Evolutionary conservation across 2,329 filamentous ascomycete species (phyloP), one percentile per base, ranked within the genome.

Genomic region (Trichoderma lentiforme): DNA sequence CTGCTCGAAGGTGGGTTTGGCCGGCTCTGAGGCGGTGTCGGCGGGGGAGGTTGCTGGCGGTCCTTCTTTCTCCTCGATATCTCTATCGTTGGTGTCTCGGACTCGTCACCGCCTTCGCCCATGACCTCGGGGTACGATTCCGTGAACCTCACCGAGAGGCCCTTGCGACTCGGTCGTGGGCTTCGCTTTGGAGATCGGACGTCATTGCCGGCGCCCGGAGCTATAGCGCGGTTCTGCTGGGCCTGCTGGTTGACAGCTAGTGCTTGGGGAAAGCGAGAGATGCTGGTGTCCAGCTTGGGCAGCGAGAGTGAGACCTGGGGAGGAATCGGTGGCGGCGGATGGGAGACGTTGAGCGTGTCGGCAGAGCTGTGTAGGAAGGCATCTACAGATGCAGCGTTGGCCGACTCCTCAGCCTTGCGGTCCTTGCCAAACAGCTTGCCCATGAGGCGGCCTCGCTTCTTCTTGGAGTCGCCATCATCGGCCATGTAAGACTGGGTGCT

Each of bases 61-160:
- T 77, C 68, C 75, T 77, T 84, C 80, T 87, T 91, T 74, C 83
- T 84, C 78, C 84, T 86, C 6, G 89, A 90, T 70, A 97, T 91
- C 78, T 96, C 92, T 24, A 89, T 84, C 2, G 90, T 88, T 2
- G 93, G 92, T 9, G 87, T 83, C 69, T 93, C 90, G 70, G 92
- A 91, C 80, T 97, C 94, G 78, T 98, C 95, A 39, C 95, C 95
- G 72, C 95, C 95, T 81, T 95, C 91, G 61, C 95, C 95, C 78
- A 98, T 98, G 73, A 97, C 82, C 61, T 94, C 92, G 7, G 95
- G 94, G 70, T 87, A 85, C 11, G 86, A 87, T 75, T 93, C 89
- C 67, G 87, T 88, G 77, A 98, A 98, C 71, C 86, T 89, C 43
- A 98, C 95, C 5, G 84, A 84, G 73, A 96, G 84, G 11, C 92